phyloP scores from a whole-genome alignment of 305 asterid genomes.

The Rubia peregrina region DNA sequence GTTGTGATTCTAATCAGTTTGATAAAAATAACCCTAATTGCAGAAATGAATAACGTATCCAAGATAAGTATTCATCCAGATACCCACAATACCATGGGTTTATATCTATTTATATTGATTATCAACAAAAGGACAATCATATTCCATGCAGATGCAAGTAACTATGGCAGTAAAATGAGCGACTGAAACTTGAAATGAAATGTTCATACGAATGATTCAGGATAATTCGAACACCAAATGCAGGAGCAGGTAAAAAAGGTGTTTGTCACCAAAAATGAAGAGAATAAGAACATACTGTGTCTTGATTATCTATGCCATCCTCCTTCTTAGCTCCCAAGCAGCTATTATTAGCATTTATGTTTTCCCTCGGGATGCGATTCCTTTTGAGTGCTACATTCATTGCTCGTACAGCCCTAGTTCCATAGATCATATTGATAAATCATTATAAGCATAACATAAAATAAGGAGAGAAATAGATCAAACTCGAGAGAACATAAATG shows the following conservation, averaged over 20 bases:
- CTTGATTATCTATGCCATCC: slow-evolving; percentile 49
- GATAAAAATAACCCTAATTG: not conserved
- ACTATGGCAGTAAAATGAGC: not conserved
- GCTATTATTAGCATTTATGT: slow-evolving; percentile 35
- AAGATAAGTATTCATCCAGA: not conserved
- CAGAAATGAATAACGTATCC: not conserved
- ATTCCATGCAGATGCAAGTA: not conserved
- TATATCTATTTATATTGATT: not conserved
- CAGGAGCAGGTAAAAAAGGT: not conserved
- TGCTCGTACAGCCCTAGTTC: slow-evolving; percentile 69
- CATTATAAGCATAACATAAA: not conserved
- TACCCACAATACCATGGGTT: not conserved
- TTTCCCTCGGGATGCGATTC: slow-evolving; percentile 50
- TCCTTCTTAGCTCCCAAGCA: slow-evolving; percentile 52
- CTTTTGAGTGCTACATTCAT: slow-evolving; percentile 58
- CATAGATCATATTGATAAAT: slow-evolving; percentile 16
- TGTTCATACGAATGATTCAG: not conserved
- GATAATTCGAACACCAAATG: not conserved
- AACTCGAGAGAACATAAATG: not conserved
- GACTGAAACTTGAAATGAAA: not conserved
- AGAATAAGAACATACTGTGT: slow-evolving; percentile 35
- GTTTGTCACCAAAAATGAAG: not conserved
- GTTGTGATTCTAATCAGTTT: not conserved
- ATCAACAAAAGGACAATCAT: not conserved
- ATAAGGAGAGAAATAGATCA: not conserved